Percentiles rank a stretch among this genome's conserved stretches.
These are phyloP conservation scores for Daldinia bambusicola DNA, from an alignment of 495 filamentous ascomycete species.

Conservation along the genomic window DNA sequence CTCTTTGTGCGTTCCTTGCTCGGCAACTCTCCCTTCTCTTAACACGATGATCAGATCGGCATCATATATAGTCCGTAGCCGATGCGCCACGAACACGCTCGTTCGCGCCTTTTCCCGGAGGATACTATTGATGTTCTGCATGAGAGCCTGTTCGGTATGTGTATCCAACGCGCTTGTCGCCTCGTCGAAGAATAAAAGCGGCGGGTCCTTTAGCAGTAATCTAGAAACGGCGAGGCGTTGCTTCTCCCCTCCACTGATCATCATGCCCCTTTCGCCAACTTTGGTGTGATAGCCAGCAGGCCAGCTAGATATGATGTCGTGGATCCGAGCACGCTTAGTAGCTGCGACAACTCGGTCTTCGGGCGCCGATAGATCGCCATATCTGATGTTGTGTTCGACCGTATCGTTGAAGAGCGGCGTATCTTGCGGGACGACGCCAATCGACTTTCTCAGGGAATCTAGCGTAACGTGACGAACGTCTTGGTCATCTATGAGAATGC, in stretches of 20 bases:
- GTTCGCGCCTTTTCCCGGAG: slow-evolving; percentile 88
- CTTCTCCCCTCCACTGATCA: slow-evolving; percentile 98
- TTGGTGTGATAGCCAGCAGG: slow-evolving; percentile 91
- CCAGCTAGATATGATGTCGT: slow-evolving; percentile 79
- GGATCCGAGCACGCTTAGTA: slow-evolving; percentile 82
- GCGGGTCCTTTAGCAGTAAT: slow-evolving; percentile 89
- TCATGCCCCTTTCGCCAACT: slow-evolving; percentile 96
- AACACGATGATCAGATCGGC: slow-evolving; percentile 94
- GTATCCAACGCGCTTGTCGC: slow-evolving; percentile 96
- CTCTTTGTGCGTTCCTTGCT: slow-evolving; percentile 86
- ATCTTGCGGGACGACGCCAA: slow-evolving; percentile 97
- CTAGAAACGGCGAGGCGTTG: slow-evolving; percentile 90
- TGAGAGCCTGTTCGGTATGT: slow-evolving; percentile 90
- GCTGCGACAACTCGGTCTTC: slow-evolving; percentile 77
- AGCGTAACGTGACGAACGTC: slow-evolving; percentile 85
- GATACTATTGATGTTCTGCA: slow-evolving; percentile 94
- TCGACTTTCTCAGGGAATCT: slow-evolving; percentile 82
- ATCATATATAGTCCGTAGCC: slow-evolving; percentile 92
- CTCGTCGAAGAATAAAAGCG: slow-evolving; percentile 95
- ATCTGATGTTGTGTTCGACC: slow-evolving; percentile 93
- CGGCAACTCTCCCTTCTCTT: slow-evolving; percentile 81
- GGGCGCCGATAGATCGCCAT: slow-evolving; percentile 85
- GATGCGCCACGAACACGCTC: slow-evolving; percentile 93
- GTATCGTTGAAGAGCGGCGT: slow-evolving; percentile 97
- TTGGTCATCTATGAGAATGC: slow-evolving; percentile 92